These are phyloP conservation scores for Tetrahymena borealis DNA, from an alignment of 73 alveolate species.

Conservation along the genomic window DNA sequence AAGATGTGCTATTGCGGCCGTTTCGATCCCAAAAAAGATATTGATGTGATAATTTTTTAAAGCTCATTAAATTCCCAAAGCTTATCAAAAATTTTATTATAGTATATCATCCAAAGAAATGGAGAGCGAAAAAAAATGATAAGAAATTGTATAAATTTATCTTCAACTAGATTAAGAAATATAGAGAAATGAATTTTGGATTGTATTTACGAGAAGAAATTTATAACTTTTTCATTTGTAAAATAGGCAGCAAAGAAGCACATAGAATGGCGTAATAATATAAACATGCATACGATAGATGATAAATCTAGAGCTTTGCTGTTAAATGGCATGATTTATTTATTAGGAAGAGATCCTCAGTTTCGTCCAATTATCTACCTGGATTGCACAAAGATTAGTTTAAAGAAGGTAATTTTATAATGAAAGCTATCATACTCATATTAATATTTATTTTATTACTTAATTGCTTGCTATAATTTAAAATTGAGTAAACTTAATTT, in stretches of 20 bases:
- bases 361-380: conserved; percentile 18
- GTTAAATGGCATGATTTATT: conserved; percentile 19
- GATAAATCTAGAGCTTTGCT: conserved; percentile 3
- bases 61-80: not conserved
- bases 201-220: not conserved
- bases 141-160: not conserved
- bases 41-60: not conserved
- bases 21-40: not conserved
- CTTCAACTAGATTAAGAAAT: not conserved
- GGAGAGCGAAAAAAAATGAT: not conserved
- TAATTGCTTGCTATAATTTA: too few species aligned
- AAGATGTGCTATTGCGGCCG: not conserved
- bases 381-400: conserved; percentile 19
- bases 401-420: conserved; percentile 5
- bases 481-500: not conserved
- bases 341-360: conserved; percentile 27
- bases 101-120: not conserved
- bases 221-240: not conserved
- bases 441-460: not conserved
- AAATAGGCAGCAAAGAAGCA: not conserved
- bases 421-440: not conserved
- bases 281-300: not conserved
- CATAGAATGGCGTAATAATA: not conserved
- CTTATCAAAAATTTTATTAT: not conserved
- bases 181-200: not conserved